Evolutionary conservation across 2,329 filamentous ascomycete genomes (phyloP).

Genomic region (Shiraia bambusicola): DNA sequence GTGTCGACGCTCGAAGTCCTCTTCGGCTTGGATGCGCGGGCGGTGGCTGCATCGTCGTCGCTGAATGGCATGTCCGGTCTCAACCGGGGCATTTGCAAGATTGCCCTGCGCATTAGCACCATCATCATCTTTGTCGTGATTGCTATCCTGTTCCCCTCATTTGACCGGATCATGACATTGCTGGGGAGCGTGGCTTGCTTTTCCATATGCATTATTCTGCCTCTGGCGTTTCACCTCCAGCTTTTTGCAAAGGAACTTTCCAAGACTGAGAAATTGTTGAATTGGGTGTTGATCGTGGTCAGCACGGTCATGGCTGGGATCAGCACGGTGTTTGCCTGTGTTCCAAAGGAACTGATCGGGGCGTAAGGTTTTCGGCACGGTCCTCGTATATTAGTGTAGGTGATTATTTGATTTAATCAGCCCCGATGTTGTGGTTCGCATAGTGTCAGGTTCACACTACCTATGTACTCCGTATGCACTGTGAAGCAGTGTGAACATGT

Average conservation of each 20-base stretch:
- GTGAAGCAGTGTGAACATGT: too few relatives aligned
- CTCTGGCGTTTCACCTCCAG: conserved; percentile 85
- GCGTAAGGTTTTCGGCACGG: conserved; percentile 1
- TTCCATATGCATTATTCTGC: conserved; percentile 89
- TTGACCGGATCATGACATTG: conserved; percentile 88
- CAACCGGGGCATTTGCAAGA: conserved; percentile 60
- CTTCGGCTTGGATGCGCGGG: conserved; percentile 66
- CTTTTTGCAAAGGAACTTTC: conserved; percentile 76
- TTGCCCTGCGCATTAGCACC: conserved; percentile 64
- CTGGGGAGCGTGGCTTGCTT: conserved; percentile 90
- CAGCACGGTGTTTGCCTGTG: conserved; percentile 84
- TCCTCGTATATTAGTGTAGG: background rate
- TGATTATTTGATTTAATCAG: background rate
- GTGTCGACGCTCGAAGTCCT: conserved; percentile 82
- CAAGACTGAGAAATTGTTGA: conserved; percentile 62
- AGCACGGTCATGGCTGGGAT: conserved; percentile 70
- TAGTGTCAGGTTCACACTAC: too few relatives aligned
- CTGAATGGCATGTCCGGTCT: conserved; percentile 58
- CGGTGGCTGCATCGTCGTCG: conserved; percentile 52
- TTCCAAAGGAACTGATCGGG: conserved; percentile 64
- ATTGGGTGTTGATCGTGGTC: conserved; percentile 68
- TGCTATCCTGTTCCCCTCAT: conserved; percentile 72
- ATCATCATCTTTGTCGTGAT: conserved; percentile 74
- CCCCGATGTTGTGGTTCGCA: too few relatives aligned
- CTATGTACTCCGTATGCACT: too few relatives aligned